phyloP scores from a whole-genome alignment of 768 basidiomycete genomes.

The Hygrophorus pudorinus region DNA sequence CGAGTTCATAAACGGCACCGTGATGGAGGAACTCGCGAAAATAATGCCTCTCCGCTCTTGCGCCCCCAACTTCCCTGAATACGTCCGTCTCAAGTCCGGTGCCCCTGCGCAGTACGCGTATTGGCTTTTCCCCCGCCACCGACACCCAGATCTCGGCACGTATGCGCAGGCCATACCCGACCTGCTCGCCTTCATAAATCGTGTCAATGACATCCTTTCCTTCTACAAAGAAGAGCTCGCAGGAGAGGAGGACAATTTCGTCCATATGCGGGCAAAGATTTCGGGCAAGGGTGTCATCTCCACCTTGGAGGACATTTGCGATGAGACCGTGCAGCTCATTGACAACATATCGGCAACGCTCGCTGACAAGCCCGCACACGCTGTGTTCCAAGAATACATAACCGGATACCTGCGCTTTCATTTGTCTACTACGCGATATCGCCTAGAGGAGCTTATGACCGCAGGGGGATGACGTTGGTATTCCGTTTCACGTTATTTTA shows the following conservation, averaged over 20 bases:
- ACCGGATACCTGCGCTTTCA: slow-evolving; percentile 2
- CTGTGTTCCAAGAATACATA: neutral
- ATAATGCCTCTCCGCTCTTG: neutral
- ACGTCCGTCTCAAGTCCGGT: slow-evolving; percentile 4
- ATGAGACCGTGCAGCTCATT: neutral
- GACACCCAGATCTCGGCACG: neutral
- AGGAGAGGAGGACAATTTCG: slow-evolving; percentile 1
- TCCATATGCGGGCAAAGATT: neutral
- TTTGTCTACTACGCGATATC: slow-evolving; percentile 1
- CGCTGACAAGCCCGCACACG: neutral
- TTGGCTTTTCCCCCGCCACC: slow-evolving; percentile 1
- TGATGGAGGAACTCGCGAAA: no score
- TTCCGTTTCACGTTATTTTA: no score
- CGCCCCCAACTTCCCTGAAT: neutral
- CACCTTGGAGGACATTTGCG: neutral
- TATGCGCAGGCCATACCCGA: slow-evolving; percentile 3
- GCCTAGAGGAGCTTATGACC: neutral
- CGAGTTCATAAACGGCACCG: no score
- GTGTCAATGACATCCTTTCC: slow-evolving; percentile 2
- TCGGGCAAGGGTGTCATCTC: neutral
- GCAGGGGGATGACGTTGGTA: no score
- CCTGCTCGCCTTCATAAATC: neutral
- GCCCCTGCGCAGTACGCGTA: neutral
- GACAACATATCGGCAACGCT: neutral
- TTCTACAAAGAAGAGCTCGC: slow-evolving; percentile 4